Conservation (phyloP, 768 basidiomycete species). For the Boletellus sp. region DNA sequence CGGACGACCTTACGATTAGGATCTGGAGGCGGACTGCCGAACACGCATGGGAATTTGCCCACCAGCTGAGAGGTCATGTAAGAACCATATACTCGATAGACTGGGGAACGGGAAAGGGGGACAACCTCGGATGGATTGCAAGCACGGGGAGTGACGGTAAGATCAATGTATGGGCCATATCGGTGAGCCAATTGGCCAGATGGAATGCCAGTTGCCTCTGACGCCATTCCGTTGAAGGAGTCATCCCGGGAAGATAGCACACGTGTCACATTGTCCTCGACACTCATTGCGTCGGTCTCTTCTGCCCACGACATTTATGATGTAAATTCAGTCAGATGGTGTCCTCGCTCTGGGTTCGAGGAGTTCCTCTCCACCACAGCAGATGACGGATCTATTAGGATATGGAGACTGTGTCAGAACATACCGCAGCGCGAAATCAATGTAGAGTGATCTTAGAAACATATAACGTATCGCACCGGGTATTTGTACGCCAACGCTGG, state of each 20-base stretch:
- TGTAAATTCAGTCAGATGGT: constrained; percentile 84
- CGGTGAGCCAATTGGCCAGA: constrained; percentile 36
- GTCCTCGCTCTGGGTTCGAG: constrained; percentile 59
- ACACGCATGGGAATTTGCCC: constrained; percentile 60
- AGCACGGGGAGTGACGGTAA: constrained; percentile 83
- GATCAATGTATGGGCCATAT: constrained; percentile 78
- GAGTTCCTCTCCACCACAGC: constrained; percentile 77
- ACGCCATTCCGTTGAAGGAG: constrained; percentile 13
- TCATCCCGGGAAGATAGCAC: constrained; percentile 6
- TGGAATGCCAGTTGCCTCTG: background rate
- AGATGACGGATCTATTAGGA: constrained; percentile 76
- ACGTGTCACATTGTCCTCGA: constrained; percentile 31
- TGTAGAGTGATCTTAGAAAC: no score
- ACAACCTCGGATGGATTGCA: constrained; percentile 74
- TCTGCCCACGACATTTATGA: constrained; percentile 81
- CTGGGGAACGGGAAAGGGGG: constrained; percentile 53
- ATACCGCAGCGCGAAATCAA: no score
- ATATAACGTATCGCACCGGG: no score
- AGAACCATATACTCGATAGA: constrained; percentile 78
- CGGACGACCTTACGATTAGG: constrained; percentile 79
- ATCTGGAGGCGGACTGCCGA: constrained; percentile 74
- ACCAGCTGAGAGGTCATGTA: constrained; percentile 61
- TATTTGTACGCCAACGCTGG: no score
- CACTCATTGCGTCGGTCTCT: constrained; percentile 52
- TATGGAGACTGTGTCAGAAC: constrained; percentile 53